Evolutionary conservation across 2,329 filamentous ascomycete species (phyloP).

Genomic region (Neurospora crassa): DNA sequence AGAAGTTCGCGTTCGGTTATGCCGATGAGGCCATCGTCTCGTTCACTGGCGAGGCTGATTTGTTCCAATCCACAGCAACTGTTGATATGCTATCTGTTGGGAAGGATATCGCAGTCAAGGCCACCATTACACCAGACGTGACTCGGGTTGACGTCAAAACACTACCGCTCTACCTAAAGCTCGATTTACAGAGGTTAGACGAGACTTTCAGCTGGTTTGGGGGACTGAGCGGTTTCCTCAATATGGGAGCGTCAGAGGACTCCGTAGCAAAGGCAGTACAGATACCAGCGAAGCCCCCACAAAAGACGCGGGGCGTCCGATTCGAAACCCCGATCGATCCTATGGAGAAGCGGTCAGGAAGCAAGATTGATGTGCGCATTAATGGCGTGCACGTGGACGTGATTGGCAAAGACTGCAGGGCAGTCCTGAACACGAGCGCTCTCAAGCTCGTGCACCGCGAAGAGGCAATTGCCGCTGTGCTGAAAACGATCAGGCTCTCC

Average conservation of each 20-base stretch:
- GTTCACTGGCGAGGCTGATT: slow-evolving; percentile 47
- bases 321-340: slow-evolving; percentile 45
- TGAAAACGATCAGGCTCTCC: slow-evolving; percentile 53
- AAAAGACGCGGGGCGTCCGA: slow-evolving; percentile 46
- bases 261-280: slow-evolving; percentile 32
- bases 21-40: slow-evolving; percentile 52
- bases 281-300: slow-evolving; percentile 24
- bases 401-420: slow-evolving; percentile 65
- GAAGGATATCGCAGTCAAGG: slow-evolving; percentile 46
- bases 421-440: slow-evolving; percentile 67
- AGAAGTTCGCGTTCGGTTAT: slow-evolving; percentile 55
- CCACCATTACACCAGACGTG: slow-evolving; percentile 34
- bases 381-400: slow-evolving; percentile 69
- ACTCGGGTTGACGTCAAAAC: slow-evolving; percentile 59
- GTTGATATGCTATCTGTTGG: slow-evolving; percentile 43
- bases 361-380: slow-evolving; percentile 68
- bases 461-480: slow-evolving; percentile 62
- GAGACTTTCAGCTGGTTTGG: slow-evolving; percentile 85
- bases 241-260: slow-evolving; percentile 70
- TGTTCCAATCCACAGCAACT: slow-evolving; percentile 50
- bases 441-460: slow-evolving; percentile 72
- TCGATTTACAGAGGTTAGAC: slow-evolving; percentile 75
- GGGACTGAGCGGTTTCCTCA: slow-evolving; percentile 82
- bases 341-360: slow-evolving; percentile 39
- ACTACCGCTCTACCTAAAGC: slow-evolving; percentile 62